These are phyloP conservation scores for Scutellaria baicalensis DNA, from an alignment of 257 asterid genomes.

Conservation along the genomic window DNA sequence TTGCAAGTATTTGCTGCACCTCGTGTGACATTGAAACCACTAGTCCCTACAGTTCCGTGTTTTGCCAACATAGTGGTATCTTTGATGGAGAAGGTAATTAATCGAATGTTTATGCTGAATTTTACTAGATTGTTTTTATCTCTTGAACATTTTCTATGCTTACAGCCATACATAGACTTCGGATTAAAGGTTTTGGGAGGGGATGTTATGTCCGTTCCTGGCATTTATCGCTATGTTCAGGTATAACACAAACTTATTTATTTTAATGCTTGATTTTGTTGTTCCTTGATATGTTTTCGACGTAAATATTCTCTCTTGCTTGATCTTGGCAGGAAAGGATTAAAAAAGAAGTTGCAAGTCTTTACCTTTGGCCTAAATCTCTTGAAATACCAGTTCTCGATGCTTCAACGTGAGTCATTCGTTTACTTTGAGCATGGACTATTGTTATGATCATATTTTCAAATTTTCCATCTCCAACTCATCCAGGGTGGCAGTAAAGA, in stretches of 20 bases:
- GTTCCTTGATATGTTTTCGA: not conserved
- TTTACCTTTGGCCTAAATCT: constrained; percentile 80
- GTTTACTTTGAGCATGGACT: not conserved
- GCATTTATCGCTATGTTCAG: constrained; percentile 77
- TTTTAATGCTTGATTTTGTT: not conserved
- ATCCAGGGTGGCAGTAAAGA: constrained; percentile 55
- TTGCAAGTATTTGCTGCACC: constrained; percentile 63
- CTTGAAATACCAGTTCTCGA: constrained; percentile 82
- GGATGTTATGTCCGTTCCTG: constrained; percentile 81
- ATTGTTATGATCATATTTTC: not conserved
- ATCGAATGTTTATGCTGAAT: not conserved
- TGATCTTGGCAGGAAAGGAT: constrained; percentile 53
- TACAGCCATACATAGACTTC: constrained; percentile 75
- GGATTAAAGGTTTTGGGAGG: constrained; percentile 78
- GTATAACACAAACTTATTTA: constrained; percentile 17
- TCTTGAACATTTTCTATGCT: constrained; percentile 5
- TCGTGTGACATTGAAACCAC: constrained; percentile 65
- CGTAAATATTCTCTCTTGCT: not conserved
- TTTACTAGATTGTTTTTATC: not conserved
- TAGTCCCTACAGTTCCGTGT: constrained; percentile 73
- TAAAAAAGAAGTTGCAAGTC: constrained; percentile 56
- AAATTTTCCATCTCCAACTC: not conserved
- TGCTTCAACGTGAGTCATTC: constrained; percentile 56
- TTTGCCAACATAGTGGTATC: constrained; percentile 58
- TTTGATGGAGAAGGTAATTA: constrained; percentile 62